A percentile compares a stretch with the other conserved stretches of the same genome.
Conservation (phyloP, 2,329 filamentous ascomycete genomes). For the Talaromyces pinophilus region DNA sequence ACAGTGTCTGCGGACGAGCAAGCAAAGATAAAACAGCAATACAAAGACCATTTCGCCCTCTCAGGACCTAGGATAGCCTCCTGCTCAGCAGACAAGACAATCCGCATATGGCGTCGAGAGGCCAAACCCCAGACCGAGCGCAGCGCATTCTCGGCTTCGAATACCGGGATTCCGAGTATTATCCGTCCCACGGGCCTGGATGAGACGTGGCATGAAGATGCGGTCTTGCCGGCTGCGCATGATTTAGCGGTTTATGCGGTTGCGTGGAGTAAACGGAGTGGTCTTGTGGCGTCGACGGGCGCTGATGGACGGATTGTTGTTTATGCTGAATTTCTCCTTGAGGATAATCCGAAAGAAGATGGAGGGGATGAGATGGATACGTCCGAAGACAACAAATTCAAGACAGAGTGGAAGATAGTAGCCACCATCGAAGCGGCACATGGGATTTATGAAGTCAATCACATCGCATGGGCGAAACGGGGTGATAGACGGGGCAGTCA, state of each 20-base stretch:
- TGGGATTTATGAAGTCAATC: conserved; percentile 92
- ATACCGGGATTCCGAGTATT: conserved; percentile 74
- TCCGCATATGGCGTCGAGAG: conserved; percentile 75
- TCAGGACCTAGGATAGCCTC: conserved; percentile 66
- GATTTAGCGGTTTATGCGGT: conserved; percentile 81
- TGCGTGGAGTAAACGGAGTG: conserved; percentile 76
- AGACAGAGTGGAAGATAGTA: conserved; percentile 69
- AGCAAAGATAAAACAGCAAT: conserved; percentile 26
- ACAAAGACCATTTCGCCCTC: conserved; percentile 34
- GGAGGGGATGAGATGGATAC: conserved; percentile 29
- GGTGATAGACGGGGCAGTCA: conserved; percentile 57
- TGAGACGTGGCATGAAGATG: conserved; percentile 82
- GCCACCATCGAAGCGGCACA: conserved; percentile 73
- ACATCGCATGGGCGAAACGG: conserved; percentile 81
- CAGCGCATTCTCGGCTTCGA: conserved; percentile 15
- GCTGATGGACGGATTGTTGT: conserved; percentile 81
- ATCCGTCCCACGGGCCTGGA: conserved; percentile 71
- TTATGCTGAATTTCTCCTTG: conserved; percentile 62
- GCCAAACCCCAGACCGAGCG: conserved; percentile 38
- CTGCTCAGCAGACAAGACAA: conserved; percentile 79
- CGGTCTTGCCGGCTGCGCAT: conserved; percentile 72
- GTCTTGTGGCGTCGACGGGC: conserved; percentile 81
- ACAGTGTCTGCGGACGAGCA: conserved; percentile 1
- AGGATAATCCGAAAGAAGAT: neutral
- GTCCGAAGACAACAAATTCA: conserved; percentile 23